These are phyloP conservation scores for Trichoderma simmonsii DNA, from an alignment of 2,329 filamentous ascomycete species.

Conservation along the genomic window DNA sequence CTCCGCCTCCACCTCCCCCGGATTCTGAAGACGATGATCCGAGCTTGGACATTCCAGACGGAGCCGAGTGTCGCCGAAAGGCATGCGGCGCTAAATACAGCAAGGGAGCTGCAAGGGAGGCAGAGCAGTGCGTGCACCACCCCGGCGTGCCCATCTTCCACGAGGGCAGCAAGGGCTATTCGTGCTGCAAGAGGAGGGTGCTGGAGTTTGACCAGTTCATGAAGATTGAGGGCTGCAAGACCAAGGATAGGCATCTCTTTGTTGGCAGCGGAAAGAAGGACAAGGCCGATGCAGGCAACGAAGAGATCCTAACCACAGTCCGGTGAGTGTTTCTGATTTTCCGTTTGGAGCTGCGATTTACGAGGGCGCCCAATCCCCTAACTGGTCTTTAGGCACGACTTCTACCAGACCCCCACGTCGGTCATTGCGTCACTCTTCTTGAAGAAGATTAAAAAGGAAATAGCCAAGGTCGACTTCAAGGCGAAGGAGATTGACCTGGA, in stretches of 20 bases:
- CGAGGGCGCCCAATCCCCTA: neutral
- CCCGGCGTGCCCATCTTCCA: constrained; percentile 92
- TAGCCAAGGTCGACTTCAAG: constrained; percentile 68
- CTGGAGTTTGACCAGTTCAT: constrained; percentile 98
- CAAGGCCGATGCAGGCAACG: constrained; percentile 46
- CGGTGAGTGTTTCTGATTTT: constrained; percentile 46
- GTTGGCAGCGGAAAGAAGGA: constrained; percentile 71
- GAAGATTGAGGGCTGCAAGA: constrained; percentile 88
- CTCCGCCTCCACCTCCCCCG: constrained; percentile 59
- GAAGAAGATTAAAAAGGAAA: constrained; percentile 90
- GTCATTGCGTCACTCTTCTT: constrained; percentile 92
- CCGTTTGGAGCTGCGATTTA: neutral
- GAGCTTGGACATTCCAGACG: constrained; percentile 66
- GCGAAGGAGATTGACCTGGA: constrained; percentile 67
- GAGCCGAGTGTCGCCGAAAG: constrained; percentile 72
- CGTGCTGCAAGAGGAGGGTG: constrained; percentile 91
- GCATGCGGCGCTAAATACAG: constrained; percentile 68
- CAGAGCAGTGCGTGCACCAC: constrained; percentile 82
- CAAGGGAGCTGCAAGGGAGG: constrained; percentile 57
- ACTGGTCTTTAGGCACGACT: constrained; percentile 59
- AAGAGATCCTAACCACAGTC: constrained; percentile 76
- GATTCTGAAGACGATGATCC: constrained; percentile 89
- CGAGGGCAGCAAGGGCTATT: constrained; percentile 97
- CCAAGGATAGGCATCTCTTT: constrained; percentile 79
- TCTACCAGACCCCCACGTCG: constrained; percentile 83